Evolutionary conservation across 192 early-diverging fungal species (phyloP), one percentile per base, ranked within the genome.

Genomic region (Coemansia sp.): DNA sequence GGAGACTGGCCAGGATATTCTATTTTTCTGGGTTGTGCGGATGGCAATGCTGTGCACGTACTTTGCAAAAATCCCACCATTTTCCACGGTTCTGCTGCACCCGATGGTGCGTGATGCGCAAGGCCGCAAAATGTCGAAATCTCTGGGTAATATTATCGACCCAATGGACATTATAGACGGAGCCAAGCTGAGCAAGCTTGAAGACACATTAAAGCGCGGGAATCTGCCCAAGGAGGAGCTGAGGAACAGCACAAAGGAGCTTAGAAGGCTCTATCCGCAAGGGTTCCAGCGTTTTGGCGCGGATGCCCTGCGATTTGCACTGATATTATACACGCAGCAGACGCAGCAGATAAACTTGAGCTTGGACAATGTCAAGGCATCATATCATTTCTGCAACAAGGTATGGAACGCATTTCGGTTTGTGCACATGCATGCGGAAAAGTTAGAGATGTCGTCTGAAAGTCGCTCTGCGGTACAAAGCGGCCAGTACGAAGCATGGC

Each of bases 11-110:
- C 89, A 88, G 58, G 97, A 99, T 79, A 99, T 99, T 75, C 75
- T 99, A 61, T 99, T 97, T 79, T 99, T 99, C 77, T 99, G 97
- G 95, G 92, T 99, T 15, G 93, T 94, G 8, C 85, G 95, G 58
- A 99, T 99, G 97, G 91, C 92, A 8, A 99, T 99, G 94, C 77
- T 99, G 48, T 90, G 93, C 58, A 89, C 89, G 30, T 87, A 94
- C 65, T 87, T 99, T 63, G 88, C 91, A 12, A 85, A 86, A 3
- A 62, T 90, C 29, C 86, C 89, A 9, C 94, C 95, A 0, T 99
- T 99, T 77, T 89, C 89, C 31, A 87, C 86, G 35, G 90, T 97
- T 13, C 89, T 93, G 75, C 88, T 96, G 63, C 97, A 99, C 72
- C 91, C 93, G 1, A 95, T 99, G 95, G 93, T 96, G 63, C 82